These are phyloP conservation scores for Hemisphaericaspora xylofermentans DNA, from an alignment of 1,139 yeast species.

Conservation along the genomic window DNA sequence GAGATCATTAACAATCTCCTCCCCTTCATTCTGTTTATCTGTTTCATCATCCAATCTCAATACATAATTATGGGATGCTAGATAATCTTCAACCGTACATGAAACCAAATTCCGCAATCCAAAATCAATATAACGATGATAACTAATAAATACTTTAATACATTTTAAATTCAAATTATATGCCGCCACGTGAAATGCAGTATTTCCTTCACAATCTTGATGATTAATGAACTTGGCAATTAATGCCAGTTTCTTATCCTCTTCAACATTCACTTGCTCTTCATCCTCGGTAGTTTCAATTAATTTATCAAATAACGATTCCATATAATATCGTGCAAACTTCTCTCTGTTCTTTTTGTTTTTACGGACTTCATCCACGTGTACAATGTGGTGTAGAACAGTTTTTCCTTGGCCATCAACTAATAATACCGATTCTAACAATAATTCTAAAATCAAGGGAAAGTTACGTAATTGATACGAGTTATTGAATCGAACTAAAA, in stretches of 20 bases:
- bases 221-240: constrained; percentile 72
- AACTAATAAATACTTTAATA: constrained; percentile 66
- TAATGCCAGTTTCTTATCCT: constrained; percentile 23
- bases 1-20: neutral
- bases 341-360: constrained; percentile 62
- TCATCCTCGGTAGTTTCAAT: constrained; percentile 25
- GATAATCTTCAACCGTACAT: constrained; percentile 72
- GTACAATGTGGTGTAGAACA: constrained; percentile 71
- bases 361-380: constrained; percentile 34
- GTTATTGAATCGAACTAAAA: constrained; percentile 87
- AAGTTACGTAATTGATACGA: constrained; percentile 76
- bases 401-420: constrained; percentile 72
- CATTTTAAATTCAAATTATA: constrained; percentile 72
- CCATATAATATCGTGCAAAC: constrained; percentile 80
- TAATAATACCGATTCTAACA: constrained; percentile 75
- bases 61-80: constrained; percentile 38
- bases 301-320: constrained; percentile 64
- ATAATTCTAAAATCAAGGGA: constrained; percentile 64
- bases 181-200: constrained; percentile 84
- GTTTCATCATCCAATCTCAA: constrained; percentile 25
- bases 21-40: constrained; percentile 9
- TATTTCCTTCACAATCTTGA: constrained; percentile 82
- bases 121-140: constrained; percentile 68
- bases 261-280: constrained; percentile 13
- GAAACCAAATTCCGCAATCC: constrained; percentile 66